These are phyloP conservation scores for Ambrosiella cleistominuta DNA, from an alignment of 2,329 filamentous ascomycete genomes.

Conservation along the genomic window DNA sequence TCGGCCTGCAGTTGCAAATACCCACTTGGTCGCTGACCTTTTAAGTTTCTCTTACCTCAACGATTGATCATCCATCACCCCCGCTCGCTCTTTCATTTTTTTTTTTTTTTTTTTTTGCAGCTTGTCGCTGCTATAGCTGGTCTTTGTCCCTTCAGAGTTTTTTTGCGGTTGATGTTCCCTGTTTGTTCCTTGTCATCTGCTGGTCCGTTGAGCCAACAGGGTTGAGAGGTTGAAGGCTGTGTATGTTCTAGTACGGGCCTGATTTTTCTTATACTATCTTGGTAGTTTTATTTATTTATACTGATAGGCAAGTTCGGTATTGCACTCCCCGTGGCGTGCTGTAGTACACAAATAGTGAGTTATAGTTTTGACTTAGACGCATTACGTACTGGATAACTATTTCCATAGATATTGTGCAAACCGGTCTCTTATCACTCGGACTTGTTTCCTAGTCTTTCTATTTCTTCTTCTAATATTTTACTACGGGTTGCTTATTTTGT, in stretches of 20 bases:
- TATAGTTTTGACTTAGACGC: not conserved
- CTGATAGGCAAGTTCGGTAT: not conserved
- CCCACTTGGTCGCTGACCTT: not conserved
- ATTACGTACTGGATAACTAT: not conserved
- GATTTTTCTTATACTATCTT: constrained; percentile 1
- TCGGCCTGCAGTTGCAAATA: not conserved
- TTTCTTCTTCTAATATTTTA: not conserved
- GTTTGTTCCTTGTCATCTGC: not conserved
- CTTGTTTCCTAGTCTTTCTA: not conserved
- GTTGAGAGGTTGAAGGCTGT: not conserved
- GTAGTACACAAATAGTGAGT: constrained; percentile 1
- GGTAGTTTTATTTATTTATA: not conserved
- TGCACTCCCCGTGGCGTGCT: not conserved
- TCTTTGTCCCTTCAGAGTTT: not conserved
- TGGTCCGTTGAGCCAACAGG: not conserved
- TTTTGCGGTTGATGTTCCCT: not conserved
- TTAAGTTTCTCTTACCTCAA: constrained; percentile 5
- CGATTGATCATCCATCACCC: not conserved
- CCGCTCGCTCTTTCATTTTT: not conserved
- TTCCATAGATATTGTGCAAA: not conserved
- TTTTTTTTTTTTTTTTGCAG: not conserved
- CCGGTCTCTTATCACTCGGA: not conserved
- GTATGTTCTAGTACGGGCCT: not conserved
- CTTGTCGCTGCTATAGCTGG: not conserved
- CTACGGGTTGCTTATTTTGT: not conserved